Percentiles rank a stretch among this genome's conserved stretches.
Evolutionary conservation across 2,329 filamentous ascomycete genomes (phyloP).

Genomic region (Verticillium isaacii): DNA sequence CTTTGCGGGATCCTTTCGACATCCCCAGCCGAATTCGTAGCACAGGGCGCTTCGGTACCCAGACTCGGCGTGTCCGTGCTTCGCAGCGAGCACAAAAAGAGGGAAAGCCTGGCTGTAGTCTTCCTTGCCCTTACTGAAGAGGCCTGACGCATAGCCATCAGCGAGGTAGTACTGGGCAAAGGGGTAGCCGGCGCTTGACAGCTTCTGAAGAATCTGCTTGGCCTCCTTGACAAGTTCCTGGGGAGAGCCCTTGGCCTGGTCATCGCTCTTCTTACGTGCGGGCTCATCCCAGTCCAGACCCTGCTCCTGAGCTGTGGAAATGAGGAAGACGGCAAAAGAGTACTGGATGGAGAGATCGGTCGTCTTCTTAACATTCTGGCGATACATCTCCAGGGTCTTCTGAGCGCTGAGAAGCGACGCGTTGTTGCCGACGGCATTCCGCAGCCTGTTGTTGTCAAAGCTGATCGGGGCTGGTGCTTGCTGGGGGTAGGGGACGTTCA

Average conservation of each 20-base stretch:
- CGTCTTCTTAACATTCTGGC: slow-evolving; percentile 95
- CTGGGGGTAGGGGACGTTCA: slow-evolving; percentile 74
- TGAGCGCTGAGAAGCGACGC: slow-evolving; percentile 86
- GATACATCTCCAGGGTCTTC: slow-evolving; percentile 97
- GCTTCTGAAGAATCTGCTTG: slow-evolving; percentile 78
- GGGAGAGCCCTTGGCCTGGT: slow-evolving; percentile 47
- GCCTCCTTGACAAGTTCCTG: slow-evolving; percentile 79
- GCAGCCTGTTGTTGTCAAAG: slow-evolving; percentile 77
- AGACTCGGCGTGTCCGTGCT: slow-evolving; percentile 95
- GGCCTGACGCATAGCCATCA: slow-evolving; percentile 87
- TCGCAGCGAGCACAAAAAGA: slow-evolving; percentile 87
- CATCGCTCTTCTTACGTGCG: slow-evolving; percentile 38
- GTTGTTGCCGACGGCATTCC: slow-evolving; percentile 77
- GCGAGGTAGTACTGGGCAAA: slow-evolving; percentile 98
- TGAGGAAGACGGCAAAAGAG: slow-evolving; percentile 92
- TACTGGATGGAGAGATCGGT: slow-evolving; percentile 88
- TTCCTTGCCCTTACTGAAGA: slow-evolving; percentile 92
- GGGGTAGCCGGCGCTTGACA: slow-evolving; percentile 84
- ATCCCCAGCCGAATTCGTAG: slow-evolving; percentile 98
- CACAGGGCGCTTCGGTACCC: slow-evolving; percentile 89
- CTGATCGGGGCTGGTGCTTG: slow-evolving; percentile 61
- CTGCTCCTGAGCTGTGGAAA: slow-evolving; percentile 81
- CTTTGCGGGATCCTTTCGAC: slow-evolving; percentile 81
- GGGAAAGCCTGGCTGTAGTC: slow-evolving; percentile 91
- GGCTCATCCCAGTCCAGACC: slow-evolving; percentile 49